These are phyloP conservation scores for Oryza brachyantha DNA, from an alignment of 176 grass and related monocot species.

Conservation along the genomic window DNA sequence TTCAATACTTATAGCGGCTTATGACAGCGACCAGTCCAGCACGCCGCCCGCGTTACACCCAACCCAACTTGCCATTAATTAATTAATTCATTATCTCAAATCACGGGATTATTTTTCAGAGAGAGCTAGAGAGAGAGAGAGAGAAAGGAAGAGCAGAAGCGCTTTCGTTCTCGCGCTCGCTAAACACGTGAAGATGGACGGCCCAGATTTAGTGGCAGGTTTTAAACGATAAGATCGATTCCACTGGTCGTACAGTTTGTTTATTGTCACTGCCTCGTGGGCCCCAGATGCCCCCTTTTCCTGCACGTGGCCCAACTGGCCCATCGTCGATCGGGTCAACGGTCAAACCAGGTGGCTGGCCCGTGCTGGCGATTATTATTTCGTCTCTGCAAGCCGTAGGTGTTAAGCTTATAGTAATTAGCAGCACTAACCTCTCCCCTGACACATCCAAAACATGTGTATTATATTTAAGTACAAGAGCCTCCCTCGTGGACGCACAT, in stretches of 20 bases:
- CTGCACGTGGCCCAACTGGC: slow-evolving; percentile 25
- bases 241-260: background rate
- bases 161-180: slow-evolving; percentile 5
- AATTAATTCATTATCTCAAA: background rate
- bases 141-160: too few relatives aligned
- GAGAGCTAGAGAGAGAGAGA: too few relatives aligned
- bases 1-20: background rate
- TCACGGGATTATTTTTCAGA: too few relatives aligned
- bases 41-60: background rate
- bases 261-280: background rate
- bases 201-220: slow-evolving; percentile 30
- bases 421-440: too few relatives aligned
- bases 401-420: too few relatives aligned
- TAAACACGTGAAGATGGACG: slow-evolving; percentile 41
- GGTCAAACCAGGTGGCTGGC: slow-evolving; percentile 33
- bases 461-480: too few relatives aligned
- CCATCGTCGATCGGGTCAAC: background rate
- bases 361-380: background rate
- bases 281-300: background rate
- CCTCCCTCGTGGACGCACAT: too few relatives aligned
- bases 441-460: too few relatives aligned
- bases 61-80: background rate
- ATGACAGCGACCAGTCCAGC: background rate
- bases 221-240: slow-evolving; percentile 37
- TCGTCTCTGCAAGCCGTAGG: too few relatives aligned